These are phyloP conservation scores for Astrocystis sublimbata DNA, from an alignment of 495 filamentous ascomycete species.

Conservation along the genomic window DNA sequence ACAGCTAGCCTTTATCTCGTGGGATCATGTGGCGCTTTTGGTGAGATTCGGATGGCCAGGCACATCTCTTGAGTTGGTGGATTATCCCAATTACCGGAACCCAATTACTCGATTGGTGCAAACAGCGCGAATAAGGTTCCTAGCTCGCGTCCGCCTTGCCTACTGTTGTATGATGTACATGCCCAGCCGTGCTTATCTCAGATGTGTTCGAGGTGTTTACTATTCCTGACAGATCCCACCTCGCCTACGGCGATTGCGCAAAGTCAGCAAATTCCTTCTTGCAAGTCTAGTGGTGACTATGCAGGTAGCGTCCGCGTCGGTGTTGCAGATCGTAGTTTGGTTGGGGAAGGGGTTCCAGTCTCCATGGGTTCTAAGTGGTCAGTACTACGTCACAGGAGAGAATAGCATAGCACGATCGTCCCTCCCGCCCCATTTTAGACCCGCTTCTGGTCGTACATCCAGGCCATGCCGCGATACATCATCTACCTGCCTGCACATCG, in stretches of 20 bases:
- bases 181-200: no score
- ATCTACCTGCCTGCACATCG: conserved; percentile 9
- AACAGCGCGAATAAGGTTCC: background rate
- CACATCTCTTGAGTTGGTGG: background rate
- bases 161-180: background rate
- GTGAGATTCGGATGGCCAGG: background rate
- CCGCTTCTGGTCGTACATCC: background rate
- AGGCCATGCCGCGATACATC: no score
- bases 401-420: background rate
- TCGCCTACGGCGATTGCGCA: background rate
- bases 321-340: background rate
- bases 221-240: background rate
- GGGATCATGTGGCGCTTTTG: background rate
- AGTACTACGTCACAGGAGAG: conserved; percentile 9
- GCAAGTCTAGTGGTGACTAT: no score
- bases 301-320: no score
- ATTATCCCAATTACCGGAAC: background rate
- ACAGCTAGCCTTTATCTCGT: background rate
- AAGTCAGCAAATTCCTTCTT: background rate
- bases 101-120: background rate
- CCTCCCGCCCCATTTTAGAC: background rate
- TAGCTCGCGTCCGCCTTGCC: background rate
- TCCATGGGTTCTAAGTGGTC: background rate
- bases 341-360: background rate
- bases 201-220: background rate